Conservation (phyloP, 352 stramenopile genomes). For the Aphanomyces euteiches region DNA sequence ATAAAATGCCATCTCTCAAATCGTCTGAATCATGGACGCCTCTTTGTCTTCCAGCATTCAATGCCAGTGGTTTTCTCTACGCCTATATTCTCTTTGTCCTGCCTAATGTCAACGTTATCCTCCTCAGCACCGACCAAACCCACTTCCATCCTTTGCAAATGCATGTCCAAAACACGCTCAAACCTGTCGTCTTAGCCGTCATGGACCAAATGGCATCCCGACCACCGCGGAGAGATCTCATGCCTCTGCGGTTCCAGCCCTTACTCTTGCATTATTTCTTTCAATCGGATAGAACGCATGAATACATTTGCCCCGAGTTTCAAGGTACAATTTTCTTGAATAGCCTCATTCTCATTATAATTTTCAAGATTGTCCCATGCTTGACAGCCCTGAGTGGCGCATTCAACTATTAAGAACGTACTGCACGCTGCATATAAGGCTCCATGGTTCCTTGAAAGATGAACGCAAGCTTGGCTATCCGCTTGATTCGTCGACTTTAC, state of each 20-base stretch:
- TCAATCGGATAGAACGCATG: background rate
- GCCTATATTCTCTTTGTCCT: constrained; percentile 69
- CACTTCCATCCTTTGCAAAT: constrained; percentile 67
- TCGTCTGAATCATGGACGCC: constrained; percentile 71
- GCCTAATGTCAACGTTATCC: constrained; percentile 49
- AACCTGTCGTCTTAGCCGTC: background rate
- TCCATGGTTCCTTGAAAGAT: background rate
- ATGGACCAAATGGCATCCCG: background rate
- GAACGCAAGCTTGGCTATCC: background rate
- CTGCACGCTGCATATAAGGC: constrained; percentile 2
- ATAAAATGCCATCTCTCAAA: constrained; percentile 54
- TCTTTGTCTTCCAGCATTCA: constrained; percentile 62
- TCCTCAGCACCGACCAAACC: constrained; percentile 66
- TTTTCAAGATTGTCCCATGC: constrained; percentile 1
- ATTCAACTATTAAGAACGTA: background rate
- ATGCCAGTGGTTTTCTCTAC: constrained; percentile 65
- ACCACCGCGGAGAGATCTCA: background rate
- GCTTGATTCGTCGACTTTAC: too few species aligned
- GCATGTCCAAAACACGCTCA: background rate
- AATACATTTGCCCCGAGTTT: constrained; percentile 6
- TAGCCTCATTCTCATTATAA: background rate
- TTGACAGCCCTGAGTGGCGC: background rate
- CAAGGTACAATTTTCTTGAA: background rate
- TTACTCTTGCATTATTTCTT: constrained; percentile 9
- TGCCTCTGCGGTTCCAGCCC: background rate